Conservation (phyloP, 306 rosid genomes). For the Prunus persica region DNA sequence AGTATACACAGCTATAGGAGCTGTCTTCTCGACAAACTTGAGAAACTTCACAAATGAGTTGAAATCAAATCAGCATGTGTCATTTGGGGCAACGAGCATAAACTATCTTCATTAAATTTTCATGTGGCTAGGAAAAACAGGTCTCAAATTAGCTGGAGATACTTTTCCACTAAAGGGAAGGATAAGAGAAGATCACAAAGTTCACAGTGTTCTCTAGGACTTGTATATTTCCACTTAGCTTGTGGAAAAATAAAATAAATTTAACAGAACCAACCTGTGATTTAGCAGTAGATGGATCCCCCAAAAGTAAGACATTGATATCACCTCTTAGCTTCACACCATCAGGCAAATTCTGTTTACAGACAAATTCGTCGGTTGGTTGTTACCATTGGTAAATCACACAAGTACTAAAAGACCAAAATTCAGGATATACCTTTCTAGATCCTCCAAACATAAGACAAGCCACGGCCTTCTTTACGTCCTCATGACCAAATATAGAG, state of each 20-base stretch:
- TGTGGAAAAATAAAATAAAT: neutral
- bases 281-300: conserved; percentile 98
- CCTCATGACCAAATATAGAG: conserved; percentile 93
- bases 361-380: conserved; percentile 14
- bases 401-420: neutral
- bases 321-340: conserved; percentile 98
- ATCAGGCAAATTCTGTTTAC: conserved; percentile 80
- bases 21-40: conserved; percentile 97
- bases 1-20: conserved; percentile 95
- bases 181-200: conserved; percentile 1
- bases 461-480: conserved; percentile 87
- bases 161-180: neutral
- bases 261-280: conserved; percentile 62
- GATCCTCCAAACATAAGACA: conserved; percentile 98
- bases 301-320: conserved; percentile 90
- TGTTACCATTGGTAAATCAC: conserved; percentile 10
- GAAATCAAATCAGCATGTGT: conserved; percentile 29
- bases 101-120: conserved; percentile 1
- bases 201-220: neutral
- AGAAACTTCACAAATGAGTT: conserved; percentile 58
- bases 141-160: conserved; percentile 8
- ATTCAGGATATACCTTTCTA: conserved; percentile 58
- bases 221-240: conserved; percentile 17
- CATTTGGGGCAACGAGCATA: neutral
- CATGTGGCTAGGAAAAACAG: conserved; percentile 8